A percentile compares a stretch with the other conserved stretches of the same genome.
phyloP scores from a whole-genome alignment of 1,139 yeast species.

The Diutina sp. region DNA sequence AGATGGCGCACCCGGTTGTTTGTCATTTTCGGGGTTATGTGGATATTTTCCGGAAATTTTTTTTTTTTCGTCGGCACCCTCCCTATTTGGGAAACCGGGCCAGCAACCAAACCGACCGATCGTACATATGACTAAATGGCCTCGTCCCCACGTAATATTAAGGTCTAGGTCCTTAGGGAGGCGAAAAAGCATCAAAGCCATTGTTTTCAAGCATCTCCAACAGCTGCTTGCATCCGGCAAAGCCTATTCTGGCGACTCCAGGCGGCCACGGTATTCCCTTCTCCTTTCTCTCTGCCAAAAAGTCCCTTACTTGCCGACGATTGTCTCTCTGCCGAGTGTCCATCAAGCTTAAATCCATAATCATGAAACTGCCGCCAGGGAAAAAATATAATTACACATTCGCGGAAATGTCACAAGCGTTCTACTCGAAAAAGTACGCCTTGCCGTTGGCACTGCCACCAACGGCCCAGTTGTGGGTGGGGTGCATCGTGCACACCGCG shows the following conservation, averaged over 20 bases:
- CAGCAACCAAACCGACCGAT: background rate
- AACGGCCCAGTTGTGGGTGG: conserved; percentile 74
- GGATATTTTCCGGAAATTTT: background rate
- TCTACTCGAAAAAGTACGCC: conserved; percentile 43
- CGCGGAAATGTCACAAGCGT: background rate
- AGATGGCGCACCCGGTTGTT: background rate
- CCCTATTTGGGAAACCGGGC: background rate
- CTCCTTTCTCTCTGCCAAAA: too few relatives aligned
- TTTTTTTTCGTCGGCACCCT: background rate
- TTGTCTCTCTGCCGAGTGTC: too few relatives aligned
- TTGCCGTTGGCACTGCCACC: conserved; percentile 98
- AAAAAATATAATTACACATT: too few relatives aligned
- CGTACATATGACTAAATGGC: background rate
- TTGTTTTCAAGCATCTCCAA: too few relatives aligned
- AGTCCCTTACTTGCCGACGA: too few relatives aligned
- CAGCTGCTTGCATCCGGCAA: too few relatives aligned
- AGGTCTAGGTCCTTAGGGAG: background rate
- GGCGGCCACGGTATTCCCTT: too few relatives aligned
- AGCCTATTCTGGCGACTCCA: too few relatives aligned
- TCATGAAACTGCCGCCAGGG: too few relatives aligned
- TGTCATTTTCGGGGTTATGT: background rate
- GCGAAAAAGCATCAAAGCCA: too few relatives aligned
- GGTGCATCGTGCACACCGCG: conserved; percentile 76
- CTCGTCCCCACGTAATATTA: background rate
- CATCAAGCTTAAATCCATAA: too few relatives aligned